Percentiles rank a stretch among this genome's conserved stretches.
These are phyloP conservation scores for Cyberlindnera xylosilytica DNA, from an alignment of 805 yeast genomes.

Conservation along the genomic window DNA sequence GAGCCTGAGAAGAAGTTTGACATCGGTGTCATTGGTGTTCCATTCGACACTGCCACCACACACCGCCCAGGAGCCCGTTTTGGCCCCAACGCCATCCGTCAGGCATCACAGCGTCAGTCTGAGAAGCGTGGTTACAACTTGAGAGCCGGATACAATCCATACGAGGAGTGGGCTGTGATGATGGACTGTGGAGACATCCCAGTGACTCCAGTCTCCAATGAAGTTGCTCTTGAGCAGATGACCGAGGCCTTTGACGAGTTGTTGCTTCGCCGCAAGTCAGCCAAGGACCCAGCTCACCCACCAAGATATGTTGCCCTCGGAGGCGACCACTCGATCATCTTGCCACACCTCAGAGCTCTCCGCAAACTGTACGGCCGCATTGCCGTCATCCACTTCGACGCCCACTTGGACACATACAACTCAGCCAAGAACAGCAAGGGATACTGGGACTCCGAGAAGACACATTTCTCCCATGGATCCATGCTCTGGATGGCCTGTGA, in stretches of 20 bases:
- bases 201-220: conserved; percentile 62
- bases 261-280: conserved; percentile 29
- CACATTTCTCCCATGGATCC: conserved; percentile 74
- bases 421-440: conserved; percentile 61
- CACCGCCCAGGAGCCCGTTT: conserved; percentile 81
- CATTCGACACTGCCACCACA: conserved; percentile 80
- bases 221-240: conserved; percentile 58
- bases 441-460: conserved; percentile 47
- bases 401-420: conserved; percentile 81
- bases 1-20: conserved; percentile 1
- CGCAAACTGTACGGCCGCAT: conserved; percentile 58
- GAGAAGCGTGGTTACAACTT: conserved; percentile 65
- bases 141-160: conserved; percentile 59
- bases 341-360: conserved; percentile 68
- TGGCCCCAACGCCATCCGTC: conserved; percentile 71
- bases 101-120: conserved; percentile 67
- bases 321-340: conserved; percentile 74
- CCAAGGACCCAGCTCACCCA: conserved; percentile 34
- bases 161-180: conserved; percentile 45
- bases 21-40: conserved; percentile 67
- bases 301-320: conserved; percentile 71
- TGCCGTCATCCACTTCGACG: conserved; percentile 76
- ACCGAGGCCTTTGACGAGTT: conserved; percentile 55
- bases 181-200: conserved; percentile 68
- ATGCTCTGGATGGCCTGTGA: conserved; percentile 68